Percentiles rank a stretch among this genome's conserved stretches.
These are phyloP conservation scores for Leccinum subgranulosum DNA, from an alignment of 768 basidiomycete genomes.

Conservation along the genomic window DNA sequence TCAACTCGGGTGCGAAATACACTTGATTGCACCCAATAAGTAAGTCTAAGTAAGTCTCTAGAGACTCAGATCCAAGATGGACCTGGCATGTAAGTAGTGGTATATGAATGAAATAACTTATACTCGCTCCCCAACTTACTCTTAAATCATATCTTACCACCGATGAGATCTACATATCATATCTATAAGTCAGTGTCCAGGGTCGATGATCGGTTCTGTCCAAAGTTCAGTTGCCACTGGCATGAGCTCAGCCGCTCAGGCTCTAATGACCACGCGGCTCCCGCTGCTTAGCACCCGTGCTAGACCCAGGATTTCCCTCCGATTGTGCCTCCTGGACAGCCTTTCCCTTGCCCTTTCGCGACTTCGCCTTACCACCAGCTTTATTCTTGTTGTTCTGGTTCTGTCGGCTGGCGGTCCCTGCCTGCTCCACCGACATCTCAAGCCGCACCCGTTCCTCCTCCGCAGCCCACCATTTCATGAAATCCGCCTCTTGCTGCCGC, in stretches of 20 bases:
- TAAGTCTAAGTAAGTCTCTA: too few relatives aligned
- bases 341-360: slow-evolving; percentile 13
- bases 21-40: too few relatives aligned
- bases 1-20: neutral
- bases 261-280: neutral
- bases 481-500: slow-evolving; percentile 68
- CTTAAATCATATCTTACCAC: neutral
- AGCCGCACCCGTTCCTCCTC: slow-evolving; percentile 72
- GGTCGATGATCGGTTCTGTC: too few relatives aligned
- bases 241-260: neutral
- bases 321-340: neutral
- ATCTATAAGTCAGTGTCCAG: neutral
- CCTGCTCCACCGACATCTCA: slow-evolving; percentile 35
- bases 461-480: slow-evolving; percentile 84
- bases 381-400: neutral
- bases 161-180: neutral
- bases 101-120: neutral
- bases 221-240: too few relatives aligned
- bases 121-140: neutral
- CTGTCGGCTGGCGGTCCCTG: neutral
- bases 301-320: neutral
- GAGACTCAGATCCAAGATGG: too few relatives aligned
- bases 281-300: neutral
- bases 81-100: too few relatives aligned
- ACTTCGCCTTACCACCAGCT: neutral